These are phyloP conservation scores for Inga oerstediana DNA, from an alignment of 306 rosid species.

Conservation along the genomic window DNA sequence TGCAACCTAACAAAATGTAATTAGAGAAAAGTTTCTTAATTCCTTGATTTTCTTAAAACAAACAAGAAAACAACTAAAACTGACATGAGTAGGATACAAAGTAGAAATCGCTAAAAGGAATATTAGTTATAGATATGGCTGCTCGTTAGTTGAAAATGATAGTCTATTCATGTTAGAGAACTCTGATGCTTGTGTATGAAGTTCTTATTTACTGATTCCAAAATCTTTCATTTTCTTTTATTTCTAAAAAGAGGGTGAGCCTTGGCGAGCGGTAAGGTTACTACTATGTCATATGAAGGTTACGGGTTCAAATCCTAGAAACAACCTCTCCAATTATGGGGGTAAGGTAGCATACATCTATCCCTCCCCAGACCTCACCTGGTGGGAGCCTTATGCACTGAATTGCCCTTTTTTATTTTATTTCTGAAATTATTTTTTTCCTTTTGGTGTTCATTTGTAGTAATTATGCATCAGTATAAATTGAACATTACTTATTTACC, in stretches of 20 bases:
- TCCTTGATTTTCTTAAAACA: background rate
- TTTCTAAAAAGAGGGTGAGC: too few species aligned
- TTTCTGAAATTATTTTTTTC: background rate
- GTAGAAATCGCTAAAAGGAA: background rate
- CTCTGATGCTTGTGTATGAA: background rate
- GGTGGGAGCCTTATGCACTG: too few species aligned
- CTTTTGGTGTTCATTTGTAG: background rate
- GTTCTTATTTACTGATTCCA: background rate
- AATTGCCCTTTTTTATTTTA: background rate
- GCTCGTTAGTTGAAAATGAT: background rate
- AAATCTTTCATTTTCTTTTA: too few species aligned
- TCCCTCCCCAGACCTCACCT: too few species aligned
- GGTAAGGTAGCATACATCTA: too few species aligned
- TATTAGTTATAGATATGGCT: background rate
- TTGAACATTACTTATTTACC: background rate
- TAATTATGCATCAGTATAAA: background rate
- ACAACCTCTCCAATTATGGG: too few species aligned
- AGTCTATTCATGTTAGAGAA: background rate
- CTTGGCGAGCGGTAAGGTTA: too few species aligned
- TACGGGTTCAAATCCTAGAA: too few species aligned
- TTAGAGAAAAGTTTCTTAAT: background rate
- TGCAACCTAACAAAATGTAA: background rate
- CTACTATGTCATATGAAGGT: accelerated
- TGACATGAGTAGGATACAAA: background rate
- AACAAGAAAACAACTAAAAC: background rate